phyloP scores from a whole-genome alignment of 2,329 filamentous ascomycete species.

The Paramyrothecium roridum region DNA sequence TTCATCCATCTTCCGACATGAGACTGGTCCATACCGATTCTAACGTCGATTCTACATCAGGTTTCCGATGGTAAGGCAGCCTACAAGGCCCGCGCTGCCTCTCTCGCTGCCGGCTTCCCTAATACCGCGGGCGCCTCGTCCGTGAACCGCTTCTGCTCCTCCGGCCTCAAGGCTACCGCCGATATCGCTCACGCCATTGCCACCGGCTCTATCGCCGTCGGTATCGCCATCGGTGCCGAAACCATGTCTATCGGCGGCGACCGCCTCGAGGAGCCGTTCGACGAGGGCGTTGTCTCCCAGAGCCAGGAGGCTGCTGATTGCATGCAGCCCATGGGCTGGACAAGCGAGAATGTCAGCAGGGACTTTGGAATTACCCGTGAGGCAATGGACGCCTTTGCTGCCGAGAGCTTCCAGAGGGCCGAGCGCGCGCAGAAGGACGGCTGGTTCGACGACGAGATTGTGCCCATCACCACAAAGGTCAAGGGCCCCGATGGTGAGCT shows the following conservation, averaged over 20 bases:
- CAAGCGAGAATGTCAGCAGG: conserved; percentile 88
- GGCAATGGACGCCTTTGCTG: conserved; percentile 79
- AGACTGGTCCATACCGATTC: neutral
- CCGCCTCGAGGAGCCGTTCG: conserved; percentile 68
- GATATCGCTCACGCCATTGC: conserved; percentile 89
- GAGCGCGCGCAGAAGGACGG: conserved; percentile 89
- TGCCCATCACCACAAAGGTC: conserved; percentile 76
- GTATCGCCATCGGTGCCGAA: conserved; percentile 85
- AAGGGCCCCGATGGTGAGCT: conserved; percentile 80
- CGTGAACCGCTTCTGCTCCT: conserved; percentile 96
- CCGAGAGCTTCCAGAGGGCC: conserved; percentile 82
- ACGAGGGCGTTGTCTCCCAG: conserved; percentile 66
- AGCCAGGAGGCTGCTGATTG: conserved; percentile 81
- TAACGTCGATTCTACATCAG: conserved; percentile 33
- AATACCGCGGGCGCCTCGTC: conserved; percentile 80
- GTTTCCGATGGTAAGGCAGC: conserved; percentile 82
- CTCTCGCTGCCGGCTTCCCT: conserved; percentile 88
- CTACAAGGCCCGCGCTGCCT: conserved; percentile 86
- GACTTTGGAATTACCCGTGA: conserved; percentile 85
- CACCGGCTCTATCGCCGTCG: conserved; percentile 77
- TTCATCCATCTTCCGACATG: neutral
- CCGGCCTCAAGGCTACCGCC: conserved; percentile 90
- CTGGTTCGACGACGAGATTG: conserved; percentile 92
- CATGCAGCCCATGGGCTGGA: conserved; percentile 97
- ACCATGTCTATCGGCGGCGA: conserved; percentile 78